A percentile compares a stretch with the other conserved stretches of the same genome.
phyloP scores from a whole-genome alignment of 169 alveolate genomes.

The Eimeria acervulina region DNA sequence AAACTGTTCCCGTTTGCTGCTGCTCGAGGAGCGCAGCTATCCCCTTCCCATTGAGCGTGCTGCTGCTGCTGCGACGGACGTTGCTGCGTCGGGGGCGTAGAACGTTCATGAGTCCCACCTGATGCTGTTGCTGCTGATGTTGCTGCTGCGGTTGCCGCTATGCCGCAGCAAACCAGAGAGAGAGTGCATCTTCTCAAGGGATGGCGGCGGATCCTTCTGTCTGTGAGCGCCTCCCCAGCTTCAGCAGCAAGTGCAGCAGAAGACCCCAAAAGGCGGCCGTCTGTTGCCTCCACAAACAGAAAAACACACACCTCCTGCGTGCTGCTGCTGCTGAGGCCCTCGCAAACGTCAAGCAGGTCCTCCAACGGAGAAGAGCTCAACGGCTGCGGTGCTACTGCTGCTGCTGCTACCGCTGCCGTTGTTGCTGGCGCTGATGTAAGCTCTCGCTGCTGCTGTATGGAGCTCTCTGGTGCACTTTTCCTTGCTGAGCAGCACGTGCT shows the following conservation, averaged over 20 bases:
- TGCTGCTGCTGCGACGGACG: background rate
- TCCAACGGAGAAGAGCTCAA: background rate
- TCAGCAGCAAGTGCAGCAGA: conserved; percentile 52
- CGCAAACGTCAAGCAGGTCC: conserved; percentile 20
- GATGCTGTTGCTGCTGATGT: background rate
- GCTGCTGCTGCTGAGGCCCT: conserved; percentile 4
- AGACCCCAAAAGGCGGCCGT: conserved; percentile 10
- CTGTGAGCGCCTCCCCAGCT: conserved; percentile 1
- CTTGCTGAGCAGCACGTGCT: background rate
- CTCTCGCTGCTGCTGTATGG: background rate
- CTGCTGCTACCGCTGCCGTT: background rate
- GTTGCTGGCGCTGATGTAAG: background rate
- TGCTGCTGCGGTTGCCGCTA: background rate
- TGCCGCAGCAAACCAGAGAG: conserved; percentile 21
- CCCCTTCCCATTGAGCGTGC: background rate
- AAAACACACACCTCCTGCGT: background rate
- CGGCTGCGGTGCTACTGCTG: conserved; percentile 17
- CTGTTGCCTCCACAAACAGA: background rate
- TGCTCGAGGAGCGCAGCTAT: background rate
- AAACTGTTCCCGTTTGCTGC: conserved; percentile 21
- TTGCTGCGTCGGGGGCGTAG: background rate
- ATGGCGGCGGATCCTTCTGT: background rate
- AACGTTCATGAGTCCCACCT: too few relatives aligned
- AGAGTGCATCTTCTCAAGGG: background rate
- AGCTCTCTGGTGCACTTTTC: background rate